Evolutionary conservation across 2,329 filamentous ascomycete genomes (phyloP).

Genomic region (Scedosporium dehoogii): DNA sequence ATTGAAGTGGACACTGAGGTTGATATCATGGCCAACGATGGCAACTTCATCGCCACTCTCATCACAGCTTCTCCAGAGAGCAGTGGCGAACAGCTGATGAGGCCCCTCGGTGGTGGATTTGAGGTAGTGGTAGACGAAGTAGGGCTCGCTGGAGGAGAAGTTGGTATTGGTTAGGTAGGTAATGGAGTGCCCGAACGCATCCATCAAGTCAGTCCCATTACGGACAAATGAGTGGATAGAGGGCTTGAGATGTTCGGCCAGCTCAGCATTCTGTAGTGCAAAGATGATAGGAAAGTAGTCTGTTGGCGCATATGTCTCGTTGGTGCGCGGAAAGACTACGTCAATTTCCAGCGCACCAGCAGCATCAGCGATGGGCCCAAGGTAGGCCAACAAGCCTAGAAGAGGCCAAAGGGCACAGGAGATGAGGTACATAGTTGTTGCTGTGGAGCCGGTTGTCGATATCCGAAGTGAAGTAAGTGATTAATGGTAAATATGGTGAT

Average conservation of each 20-base stretch:
- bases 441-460: too few species aligned
- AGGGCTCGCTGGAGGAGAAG: conserved; percentile 8
- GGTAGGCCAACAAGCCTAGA: too few species aligned
- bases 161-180: background rate
- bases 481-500: too few species aligned
- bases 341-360: too few species aligned
- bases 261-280: background rate
- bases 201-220: background rate
- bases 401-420: too few species aligned
- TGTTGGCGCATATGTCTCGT: background rate
- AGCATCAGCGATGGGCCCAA: too few species aligned
- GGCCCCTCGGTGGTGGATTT: conserved; percentile 8
- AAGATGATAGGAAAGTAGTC: background rate
- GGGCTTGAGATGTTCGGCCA: conserved; percentile 9
- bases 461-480: too few species aligned
- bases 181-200: background rate
- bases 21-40: conserved; percentile 5
- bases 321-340: too few species aligned
- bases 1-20: conserved; percentile 9
- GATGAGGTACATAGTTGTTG: too few species aligned
- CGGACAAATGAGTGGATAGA: background rate
- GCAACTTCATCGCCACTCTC: conserved; percentile 7
- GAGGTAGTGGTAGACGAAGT: conserved; percentile 7
- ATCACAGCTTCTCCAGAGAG: conserved; percentile 8
- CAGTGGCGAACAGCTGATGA: conserved; percentile 5